Percentiles rank a stretch among this genome's conserved stretches.
These are phyloP conservation scores for Herpetospermum pedunculosum DNA, from an alignment of 306 rosid genomes.

Conservation along the genomic window DNA sequence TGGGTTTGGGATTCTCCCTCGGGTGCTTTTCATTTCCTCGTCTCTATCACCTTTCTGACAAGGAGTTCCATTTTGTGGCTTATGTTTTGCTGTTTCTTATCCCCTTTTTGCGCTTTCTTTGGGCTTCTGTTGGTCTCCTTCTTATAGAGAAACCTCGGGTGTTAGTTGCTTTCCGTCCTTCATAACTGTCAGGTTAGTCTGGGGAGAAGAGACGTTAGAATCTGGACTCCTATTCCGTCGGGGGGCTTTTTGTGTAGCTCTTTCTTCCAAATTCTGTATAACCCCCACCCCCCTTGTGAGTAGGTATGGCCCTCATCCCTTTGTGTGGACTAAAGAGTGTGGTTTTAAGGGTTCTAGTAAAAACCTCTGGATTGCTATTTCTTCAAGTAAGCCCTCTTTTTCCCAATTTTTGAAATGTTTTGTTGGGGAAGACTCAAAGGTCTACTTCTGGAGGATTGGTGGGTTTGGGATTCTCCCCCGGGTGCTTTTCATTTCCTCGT, in stretches of 20 bases:
- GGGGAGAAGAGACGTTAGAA: neutral
- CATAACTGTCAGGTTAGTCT: neutral
- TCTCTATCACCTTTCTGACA: neutral
- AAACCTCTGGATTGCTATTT: no score
- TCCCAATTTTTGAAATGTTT: no score
- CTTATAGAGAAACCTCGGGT: neutral
- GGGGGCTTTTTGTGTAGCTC: neutral
- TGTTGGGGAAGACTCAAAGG: neutral
- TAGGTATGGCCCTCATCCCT: neutral
- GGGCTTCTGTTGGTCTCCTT: neutral
- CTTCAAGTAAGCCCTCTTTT: no score
- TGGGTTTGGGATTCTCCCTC: neutral
- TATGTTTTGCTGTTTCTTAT: neutral
- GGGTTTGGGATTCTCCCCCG: neutral
- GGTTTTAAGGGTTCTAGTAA: neutral
- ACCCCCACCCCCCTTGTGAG: neutral
- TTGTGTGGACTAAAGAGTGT: no score
- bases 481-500: neutral
- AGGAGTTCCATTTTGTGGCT: neutral
- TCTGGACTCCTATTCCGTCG: neutral
- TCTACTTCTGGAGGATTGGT: neutral
- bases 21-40: neutral
- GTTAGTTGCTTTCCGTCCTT: neutral
- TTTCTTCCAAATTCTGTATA: neutral
- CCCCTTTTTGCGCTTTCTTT: neutral